Conservation (phyloP, 306 rosid species). For the Spatholobus suberectus region DNA sequence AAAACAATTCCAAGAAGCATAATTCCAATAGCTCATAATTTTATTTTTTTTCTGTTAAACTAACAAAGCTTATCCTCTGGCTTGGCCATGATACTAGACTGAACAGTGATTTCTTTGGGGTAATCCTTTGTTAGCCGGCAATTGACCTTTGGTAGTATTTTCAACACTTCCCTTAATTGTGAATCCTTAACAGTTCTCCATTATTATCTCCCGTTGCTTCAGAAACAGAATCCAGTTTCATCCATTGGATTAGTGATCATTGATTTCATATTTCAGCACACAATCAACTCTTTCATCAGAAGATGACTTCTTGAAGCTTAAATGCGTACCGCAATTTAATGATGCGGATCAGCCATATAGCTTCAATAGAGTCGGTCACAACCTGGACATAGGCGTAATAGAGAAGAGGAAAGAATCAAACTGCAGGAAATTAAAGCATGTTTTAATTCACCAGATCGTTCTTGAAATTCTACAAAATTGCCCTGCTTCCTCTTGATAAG, state of each 20-base stretch:
- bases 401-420: neutral
- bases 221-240: neutral
- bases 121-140: neutral
- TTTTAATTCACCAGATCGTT: conserved; percentile 32
- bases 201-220: neutral
- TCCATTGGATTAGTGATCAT: neutral
- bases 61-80: neutral
- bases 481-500: conserved; percentile 36
- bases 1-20: no score
- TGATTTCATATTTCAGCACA: neutral
- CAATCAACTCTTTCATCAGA: neutral
- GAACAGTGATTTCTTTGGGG: neutral
- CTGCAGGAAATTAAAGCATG: conserved; percentile 33
- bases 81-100: no score
- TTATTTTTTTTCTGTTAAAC: neutral
- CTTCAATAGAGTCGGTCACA: neutral
- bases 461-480: conserved; percentile 32
- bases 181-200: neutral
- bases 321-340: conserved; percentile 14
- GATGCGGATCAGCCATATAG: conserved; percentile 1
- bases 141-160: neutral
- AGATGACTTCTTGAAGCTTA: neutral
- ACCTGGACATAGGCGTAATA: neutral
- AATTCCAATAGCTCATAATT: neutral
- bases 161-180: neutral